A percentile compares a stretch with the other conserved stretches of the same genome.
These are phyloP conservation scores for Peronospora farinosa DNA, from an alignment of 352 stramenopile genomes.

Conservation along the genomic window DNA sequence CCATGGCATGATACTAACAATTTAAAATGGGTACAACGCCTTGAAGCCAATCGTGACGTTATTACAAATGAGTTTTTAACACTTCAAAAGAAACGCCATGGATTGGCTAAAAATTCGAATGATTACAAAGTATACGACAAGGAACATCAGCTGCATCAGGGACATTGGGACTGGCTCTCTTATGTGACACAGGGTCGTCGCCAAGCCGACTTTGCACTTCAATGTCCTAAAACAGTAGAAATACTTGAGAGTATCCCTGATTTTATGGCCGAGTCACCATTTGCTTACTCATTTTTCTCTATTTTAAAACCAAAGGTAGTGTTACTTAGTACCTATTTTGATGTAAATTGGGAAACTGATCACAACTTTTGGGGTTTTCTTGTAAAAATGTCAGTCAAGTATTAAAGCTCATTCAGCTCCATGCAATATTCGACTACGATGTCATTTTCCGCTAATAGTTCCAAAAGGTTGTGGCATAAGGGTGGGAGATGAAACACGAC, in stretches of 20 bases:
- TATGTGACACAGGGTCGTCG: conserved; percentile 70
- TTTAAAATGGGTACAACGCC: conserved; percentile 50
- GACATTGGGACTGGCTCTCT: conserved; percentile 92
- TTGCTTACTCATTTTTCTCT: conserved; percentile 95
- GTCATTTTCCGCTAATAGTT: conserved; percentile 92
- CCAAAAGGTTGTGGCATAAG: conserved; percentile 85
- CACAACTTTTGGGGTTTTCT: background rate
- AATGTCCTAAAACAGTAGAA: conserved; percentile 61
- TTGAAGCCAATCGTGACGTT: conserved; percentile 51
- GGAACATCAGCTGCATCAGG: conserved; percentile 70
- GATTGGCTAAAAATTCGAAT: conserved; percentile 6
- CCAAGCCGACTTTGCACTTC: conserved; percentile 52
- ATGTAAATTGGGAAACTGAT: too few relatives aligned
- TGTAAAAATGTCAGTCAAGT: conserved; percentile 34
- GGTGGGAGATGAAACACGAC: conserved; percentile 79
- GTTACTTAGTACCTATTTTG: too few relatives aligned
- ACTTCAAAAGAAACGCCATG: conserved; percentile 33
- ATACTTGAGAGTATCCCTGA: conserved; percentile 70
- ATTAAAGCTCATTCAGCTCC: conserved; percentile 92
- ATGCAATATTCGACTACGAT: conserved; percentile 93
- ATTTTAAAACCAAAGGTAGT: conserved; percentile 84
- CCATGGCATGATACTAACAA: conserved; percentile 53
- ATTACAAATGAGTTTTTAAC: conserved; percentile 62
- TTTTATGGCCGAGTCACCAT: conserved; percentile 88
- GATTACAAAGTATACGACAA: conserved; percentile 70